Percentiles rank a stretch among this genome's conserved stretches.
Conservation (phyloP, 208 protist species). For the Trypanosoma brucei region DNA sequence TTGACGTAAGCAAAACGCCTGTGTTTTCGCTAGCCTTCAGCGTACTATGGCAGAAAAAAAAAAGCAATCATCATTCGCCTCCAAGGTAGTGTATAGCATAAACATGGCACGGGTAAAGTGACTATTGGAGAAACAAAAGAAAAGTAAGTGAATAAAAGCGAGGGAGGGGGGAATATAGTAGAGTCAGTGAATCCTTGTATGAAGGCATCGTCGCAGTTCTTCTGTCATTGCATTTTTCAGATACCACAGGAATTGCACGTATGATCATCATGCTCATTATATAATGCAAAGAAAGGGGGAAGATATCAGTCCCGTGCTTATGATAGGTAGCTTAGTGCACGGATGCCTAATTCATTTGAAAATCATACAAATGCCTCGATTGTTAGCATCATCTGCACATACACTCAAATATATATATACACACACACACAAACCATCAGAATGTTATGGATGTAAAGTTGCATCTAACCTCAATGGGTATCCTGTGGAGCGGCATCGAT, state of each 20-base stretch:
- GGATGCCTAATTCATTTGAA: conserved; percentile 20
- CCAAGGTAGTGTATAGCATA: too few species aligned
- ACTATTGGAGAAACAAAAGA: too few species aligned
- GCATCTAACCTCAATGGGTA: neutral
- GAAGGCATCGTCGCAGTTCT: conserved; percentile 50
- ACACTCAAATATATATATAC: too few species aligned
- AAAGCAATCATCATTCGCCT: neutral
- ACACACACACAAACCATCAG: too few species aligned
- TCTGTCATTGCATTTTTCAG: conserved; percentile 34
- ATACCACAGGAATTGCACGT: conserved; percentile 81
- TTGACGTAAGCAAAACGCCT: conserved; percentile 16
- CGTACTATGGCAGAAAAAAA: neutral
- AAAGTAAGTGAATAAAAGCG: neutral
- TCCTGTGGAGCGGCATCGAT: neutral
- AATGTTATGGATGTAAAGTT: too few species aligned
- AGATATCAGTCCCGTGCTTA: conserved; percentile 20
- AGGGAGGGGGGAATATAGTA: neutral
- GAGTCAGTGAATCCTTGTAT: conserved; percentile 15
- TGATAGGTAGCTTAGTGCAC: conserved; percentile 25
- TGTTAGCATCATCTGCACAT: conserved; percentile 6
- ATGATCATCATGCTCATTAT: conserved; percentile 19
- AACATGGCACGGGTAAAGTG: too few species aligned
- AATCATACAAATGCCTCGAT: conserved; percentile 29
- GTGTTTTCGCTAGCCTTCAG: conserved; percentile 20
- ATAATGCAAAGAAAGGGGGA: conserved; percentile 1